Percentiles rank a stretch among this genome's conserved stretches.
Conservation (phyloP, 495 filamentous ascomycete species). For the Aspergillus leporis region DNA sequence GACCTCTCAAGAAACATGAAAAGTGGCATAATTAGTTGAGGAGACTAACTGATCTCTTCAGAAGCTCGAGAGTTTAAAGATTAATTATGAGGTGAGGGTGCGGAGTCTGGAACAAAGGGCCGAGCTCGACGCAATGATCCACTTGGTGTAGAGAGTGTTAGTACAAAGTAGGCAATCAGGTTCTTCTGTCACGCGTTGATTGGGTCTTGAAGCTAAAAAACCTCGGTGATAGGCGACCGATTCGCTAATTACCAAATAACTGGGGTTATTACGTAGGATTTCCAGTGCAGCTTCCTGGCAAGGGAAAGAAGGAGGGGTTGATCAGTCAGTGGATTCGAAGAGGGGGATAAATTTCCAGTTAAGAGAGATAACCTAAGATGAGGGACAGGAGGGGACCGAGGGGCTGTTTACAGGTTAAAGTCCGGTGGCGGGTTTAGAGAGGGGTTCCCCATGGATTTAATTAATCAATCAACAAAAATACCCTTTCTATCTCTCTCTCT, state of each 20-base stretch:
- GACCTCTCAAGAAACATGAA: not conserved
- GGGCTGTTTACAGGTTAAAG: conserved; percentile 13
- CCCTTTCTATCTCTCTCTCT: too few species aligned
- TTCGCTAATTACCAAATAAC: conserved; percentile 9
- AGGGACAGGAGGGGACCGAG: conserved; percentile 19
- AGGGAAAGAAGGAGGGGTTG: conserved; percentile 22
- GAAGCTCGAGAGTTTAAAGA: conserved; percentile 5
- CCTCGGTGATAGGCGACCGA: conserved; percentile 6
- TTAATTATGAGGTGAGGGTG: not conserved
- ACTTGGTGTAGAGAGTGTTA: conserved; percentile 3
- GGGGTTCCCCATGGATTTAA: conserved; percentile 5
- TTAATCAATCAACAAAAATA: conserved; percentile 12
- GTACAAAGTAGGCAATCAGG: conserved; percentile 2
- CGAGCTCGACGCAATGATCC: conserved; percentile 15
- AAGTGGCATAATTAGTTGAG: not conserved
- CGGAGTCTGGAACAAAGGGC: conserved; percentile 22
- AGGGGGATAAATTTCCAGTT: not conserved
- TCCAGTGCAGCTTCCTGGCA: not conserved
- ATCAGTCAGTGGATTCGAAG: conserved; percentile 7
- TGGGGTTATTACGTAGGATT: conserved; percentile 15
- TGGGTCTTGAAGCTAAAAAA: conserved; percentile 7
- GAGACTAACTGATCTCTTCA: not conserved
- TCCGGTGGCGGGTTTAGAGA: conserved; percentile 21
- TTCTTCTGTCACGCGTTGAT: conserved; percentile 9
- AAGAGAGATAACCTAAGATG: not conserved